phyloP scores from a whole-genome alignment of 2,329 filamentous ascomycete species.

The Colletotrichum shisoi region DNA sequence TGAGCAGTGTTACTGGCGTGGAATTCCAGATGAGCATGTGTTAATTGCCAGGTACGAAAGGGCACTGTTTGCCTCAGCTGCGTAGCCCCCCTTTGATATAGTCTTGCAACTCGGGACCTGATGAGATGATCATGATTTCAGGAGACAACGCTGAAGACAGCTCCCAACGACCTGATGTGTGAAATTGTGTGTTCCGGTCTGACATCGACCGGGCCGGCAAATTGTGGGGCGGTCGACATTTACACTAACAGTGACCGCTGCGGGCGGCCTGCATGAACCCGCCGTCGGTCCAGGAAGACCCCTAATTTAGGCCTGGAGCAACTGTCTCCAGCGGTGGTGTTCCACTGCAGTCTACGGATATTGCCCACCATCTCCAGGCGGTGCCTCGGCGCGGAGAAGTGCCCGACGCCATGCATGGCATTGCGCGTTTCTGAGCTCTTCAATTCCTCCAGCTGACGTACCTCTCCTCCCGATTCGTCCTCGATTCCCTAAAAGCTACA shows the following conservation, averaged over 20 bases:
- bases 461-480: conserved; percentile 6
- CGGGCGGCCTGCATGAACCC: conserved; percentile 36
- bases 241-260: conserved; percentile 24
- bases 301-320: conserved; percentile 27
- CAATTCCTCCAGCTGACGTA: conserved; percentile 30
- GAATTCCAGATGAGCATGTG: not conserved
- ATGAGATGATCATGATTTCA: too few relatives aligned
- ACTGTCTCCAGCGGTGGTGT: conserved; percentile 1
- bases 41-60: not conserved
- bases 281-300: conserved; percentile 27
- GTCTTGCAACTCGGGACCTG: too few relatives aligned
- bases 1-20: not conserved
- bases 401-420: conserved; percentile 28
- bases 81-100: not conserved
- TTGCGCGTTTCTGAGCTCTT: conserved; percentile 36
- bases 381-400: conserved; percentile 10
- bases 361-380: not conserved
- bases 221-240: conserved; percentile 31
- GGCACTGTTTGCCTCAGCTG: too few relatives aligned
- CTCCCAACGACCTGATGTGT: not conserved
- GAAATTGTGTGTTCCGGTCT: not conserved
- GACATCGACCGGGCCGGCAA: not conserved
- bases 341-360: not conserved
- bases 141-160: not conserved
- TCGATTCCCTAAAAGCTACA: conserved; percentile 5